These are phyloP conservation scores for Pseudocercospora fijiensis DNA, from an alignment of 2,329 filamentous ascomycete species.

Conservation along the genomic window DNA sequence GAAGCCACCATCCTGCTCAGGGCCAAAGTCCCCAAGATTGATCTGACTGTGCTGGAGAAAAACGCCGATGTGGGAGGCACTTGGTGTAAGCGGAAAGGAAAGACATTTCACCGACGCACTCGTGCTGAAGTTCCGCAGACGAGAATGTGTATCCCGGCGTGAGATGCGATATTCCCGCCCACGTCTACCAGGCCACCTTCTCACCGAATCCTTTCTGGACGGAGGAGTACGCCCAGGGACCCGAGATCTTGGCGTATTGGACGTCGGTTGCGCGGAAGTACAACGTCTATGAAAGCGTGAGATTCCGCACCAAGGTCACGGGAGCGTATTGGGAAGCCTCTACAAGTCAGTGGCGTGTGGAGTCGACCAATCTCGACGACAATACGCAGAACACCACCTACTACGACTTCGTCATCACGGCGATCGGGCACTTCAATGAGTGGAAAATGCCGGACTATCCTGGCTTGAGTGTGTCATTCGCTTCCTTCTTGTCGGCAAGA, in stretches of 20 bases:
- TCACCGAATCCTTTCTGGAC: constrained; percentile 67
- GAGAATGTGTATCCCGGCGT: constrained; percentile 25
- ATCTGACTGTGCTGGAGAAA: constrained; percentile 67
- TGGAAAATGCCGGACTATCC: constrained; percentile 64
- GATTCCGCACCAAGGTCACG: constrained; percentile 57
- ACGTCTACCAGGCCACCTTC: constrained; percentile 70
- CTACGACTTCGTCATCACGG: constrained; percentile 62
- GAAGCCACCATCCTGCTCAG: constrained; percentile 51
- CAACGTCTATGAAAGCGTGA: constrained; percentile 60
- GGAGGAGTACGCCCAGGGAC: constrained; percentile 64
- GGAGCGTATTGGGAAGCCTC: constrained; percentile 57
- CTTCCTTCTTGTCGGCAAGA: neutral
- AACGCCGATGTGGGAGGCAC: constrained; percentile 60
- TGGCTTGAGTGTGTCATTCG: constrained; percentile 26
- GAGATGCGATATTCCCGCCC: constrained; percentile 66
- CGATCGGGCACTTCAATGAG: constrained; percentile 65
- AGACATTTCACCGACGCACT: neutral
- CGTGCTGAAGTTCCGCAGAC: constrained; percentile 20
- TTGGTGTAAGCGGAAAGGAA: constrained; percentile 41
- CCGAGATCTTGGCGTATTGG: constrained; percentile 68
- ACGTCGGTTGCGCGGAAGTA: constrained; percentile 62
- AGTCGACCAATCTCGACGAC: constrained; percentile 44
- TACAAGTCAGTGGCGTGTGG: constrained; percentile 58
- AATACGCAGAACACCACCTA: constrained; percentile 40
- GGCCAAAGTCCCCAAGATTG: constrained; percentile 66